Evolutionary conservation across 2,329 filamentous ascomycete species (phyloP).

Genomic region (Cladosporium oxysporum): DNA sequence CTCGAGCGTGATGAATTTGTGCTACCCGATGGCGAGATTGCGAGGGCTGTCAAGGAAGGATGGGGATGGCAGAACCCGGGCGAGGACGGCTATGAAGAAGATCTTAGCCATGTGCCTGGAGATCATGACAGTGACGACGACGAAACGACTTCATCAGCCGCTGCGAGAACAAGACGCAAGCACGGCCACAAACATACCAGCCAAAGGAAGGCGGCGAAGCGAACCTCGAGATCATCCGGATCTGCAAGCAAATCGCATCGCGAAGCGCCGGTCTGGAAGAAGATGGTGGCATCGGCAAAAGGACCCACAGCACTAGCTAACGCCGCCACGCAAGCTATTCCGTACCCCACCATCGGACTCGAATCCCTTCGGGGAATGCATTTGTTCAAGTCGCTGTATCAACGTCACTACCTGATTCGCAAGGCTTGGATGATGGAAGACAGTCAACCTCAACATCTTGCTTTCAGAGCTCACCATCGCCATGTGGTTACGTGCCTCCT

Average conservation of each 20-base stretch:
- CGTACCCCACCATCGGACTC: conserved; percentile 77
- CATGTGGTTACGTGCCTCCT: conserved; percentile 98
- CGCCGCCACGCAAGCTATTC: conserved; percentile 78
- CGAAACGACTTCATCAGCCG: conserved; percentile 33
- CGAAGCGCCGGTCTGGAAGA: conserved; percentile 45
- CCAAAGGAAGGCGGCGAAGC: conserved; percentile 15
- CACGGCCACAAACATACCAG: conserved; percentile 9
- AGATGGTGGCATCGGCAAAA: conserved; percentile 60
- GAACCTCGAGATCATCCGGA: conserved; percentile 12
- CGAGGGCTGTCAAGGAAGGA: conserved; percentile 82
- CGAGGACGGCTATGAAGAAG: conserved; percentile 71
- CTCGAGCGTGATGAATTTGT: conserved; percentile 81
- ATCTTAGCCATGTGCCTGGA: conserved; percentile 63
- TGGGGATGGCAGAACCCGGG: conserved; percentile 95
- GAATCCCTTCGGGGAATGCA: conserved; percentile 79
- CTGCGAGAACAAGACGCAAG: conserved; percentile 26
- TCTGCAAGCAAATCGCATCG: conserved; percentile 9
- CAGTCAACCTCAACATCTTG: conserved; percentile 83
- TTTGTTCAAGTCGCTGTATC: conserved; percentile 94
- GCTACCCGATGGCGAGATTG: conserved; percentile 78
- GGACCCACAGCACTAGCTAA: conserved; percentile 85
- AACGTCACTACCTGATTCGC: conserved; percentile 86
- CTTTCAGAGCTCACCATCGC: conserved; percentile 92
- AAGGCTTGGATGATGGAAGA: conserved; percentile 86
- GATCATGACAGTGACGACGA: conserved; percentile 34